Percentiles rank a stretch among this genome's conserved stretches.
Evolutionary conservation across 225 moss, liverwort and hornwort species (phyloP).

Genomic region (Antitrichia curtipendula): DNA sequence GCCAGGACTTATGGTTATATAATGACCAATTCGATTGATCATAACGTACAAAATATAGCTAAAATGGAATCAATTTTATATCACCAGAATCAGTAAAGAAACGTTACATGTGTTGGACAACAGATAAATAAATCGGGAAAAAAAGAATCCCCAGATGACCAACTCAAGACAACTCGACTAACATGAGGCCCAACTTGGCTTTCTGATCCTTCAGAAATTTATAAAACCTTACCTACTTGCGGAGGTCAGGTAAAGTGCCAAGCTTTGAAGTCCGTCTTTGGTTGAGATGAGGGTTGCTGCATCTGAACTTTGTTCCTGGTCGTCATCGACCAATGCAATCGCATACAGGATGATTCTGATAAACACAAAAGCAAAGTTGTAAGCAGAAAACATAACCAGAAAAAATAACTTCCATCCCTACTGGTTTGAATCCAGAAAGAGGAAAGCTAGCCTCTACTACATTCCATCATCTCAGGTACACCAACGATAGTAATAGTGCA

Average conservation of each 20-base stretch:
- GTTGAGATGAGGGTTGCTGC: conserved; percentile 34
- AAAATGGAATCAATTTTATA: too few relatives aligned
- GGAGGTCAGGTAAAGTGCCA: conserved; percentile 72
- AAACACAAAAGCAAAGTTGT: background rate
- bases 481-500: background rate
- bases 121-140: background rate
- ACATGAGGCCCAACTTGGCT: background rate
- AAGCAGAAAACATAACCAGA: background rate
- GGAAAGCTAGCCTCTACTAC: background rate
- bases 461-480: background rate
- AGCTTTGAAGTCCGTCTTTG: conserved; percentile 59
- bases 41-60: background rate
- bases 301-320: conserved; percentile 43
- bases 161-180: background rate
- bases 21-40: background rate
- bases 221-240: conserved; percentile 44
- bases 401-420: background rate
- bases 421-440: background rate
- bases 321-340: conserved; percentile 78
- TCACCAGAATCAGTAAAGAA: background rate
- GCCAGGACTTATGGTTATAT: background rate
- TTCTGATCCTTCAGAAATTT: background rate
- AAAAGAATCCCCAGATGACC: background rate
- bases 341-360: conserved; percentile 85
- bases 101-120: background rate